A percentile compares a stretch with the other conserved stretches of the same genome.
Conservation (phyloP, 176 grass and related monocot genomes). For the Oryza glumipatula region DNA sequence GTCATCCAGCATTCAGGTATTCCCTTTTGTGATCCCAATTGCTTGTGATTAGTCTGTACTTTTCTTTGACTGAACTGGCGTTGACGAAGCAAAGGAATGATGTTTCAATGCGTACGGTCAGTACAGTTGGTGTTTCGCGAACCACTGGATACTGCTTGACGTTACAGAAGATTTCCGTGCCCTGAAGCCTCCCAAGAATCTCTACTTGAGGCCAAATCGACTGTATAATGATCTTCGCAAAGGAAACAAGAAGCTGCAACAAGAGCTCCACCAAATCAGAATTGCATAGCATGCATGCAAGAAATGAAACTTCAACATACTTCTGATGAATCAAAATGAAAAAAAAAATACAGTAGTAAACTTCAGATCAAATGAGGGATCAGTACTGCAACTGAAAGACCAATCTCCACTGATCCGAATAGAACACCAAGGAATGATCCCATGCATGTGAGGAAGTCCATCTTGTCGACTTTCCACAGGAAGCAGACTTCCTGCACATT, state of each 20-base stretch:
- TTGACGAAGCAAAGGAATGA: conserved; percentile 92
- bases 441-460: conserved; percentile 57
- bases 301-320: background rate
- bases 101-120: conserved; percentile 62
- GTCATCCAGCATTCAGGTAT: background rate
- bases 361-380: background rate
- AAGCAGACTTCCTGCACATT: conserved; percentile 55
- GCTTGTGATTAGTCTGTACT: conserved; percentile 37
- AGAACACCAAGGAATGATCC: conserved; percentile 63
- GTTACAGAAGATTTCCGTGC: conserved; percentile 71
- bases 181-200: conserved; percentile 82
- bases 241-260: conserved; percentile 77
- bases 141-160: conserved; percentile 78
- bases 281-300: background rate
- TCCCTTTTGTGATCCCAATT: background rate
- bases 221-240: conserved; percentile 79
- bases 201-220: conserved; percentile 69
- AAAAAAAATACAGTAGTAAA: background rate
- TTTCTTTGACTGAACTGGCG: conserved; percentile 85
- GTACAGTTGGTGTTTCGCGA: conserved; percentile 42
- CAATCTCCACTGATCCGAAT: conserved; percentile 68
- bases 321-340: background rate
- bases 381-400: conserved; percentile 47
- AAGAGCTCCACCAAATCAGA: background rate
- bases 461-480: conserved; percentile 64